Evolutionary conservation across 805 yeast species (phyloP), one percentile per base, ranked within the genome.

Genomic region (Kazachstania kunashirensis): DNA sequence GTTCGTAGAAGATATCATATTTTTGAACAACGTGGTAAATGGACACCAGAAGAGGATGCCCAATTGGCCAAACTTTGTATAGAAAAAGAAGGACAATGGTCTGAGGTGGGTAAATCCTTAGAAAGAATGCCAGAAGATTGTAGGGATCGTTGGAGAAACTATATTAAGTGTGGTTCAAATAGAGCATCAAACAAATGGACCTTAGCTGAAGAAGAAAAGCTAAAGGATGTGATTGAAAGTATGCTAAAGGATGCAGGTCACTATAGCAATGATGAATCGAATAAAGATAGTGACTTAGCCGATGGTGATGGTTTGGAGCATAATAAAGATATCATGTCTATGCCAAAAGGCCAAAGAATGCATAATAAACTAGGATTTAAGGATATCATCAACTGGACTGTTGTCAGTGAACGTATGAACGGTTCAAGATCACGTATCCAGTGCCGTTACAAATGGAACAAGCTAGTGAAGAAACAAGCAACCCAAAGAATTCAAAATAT

Each of bases 51-150:
- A 42, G 96, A 88, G 43, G 96, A 89, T 57, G 70, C 63, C 26
- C 68, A 70, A 33, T 65, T 89, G 36, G 75, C 75, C 2, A 69
- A 68, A 37, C 62, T 84, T 35, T 83, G 84, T 9, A 58, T 70
- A 8, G 75, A 77, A 18, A 72, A 75, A 47, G 84, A 78, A 40
- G 85, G 92, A 13, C 85, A 82, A 52, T 89, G 97, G 97, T 84
- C 84, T 47, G 66, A 68, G 28, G 83, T 89, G 42, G 96, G 96
- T 6, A 70, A 70, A 36, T 64, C 66, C 6, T 67, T 89, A 74
- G 84, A 83, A 11, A 68, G 97, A 50, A 89, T 89, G 97, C 96
- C 97, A 0, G 97, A 89, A 53, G 97, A 89, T 61, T 88, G 96
- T 59, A 71, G 97, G 48, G 97, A 89, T 57, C 70, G 97, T 49